phyloP scores from a whole-genome alignment of 768 basidiomycete species.

The Hemileccinum impolitum region DNA sequence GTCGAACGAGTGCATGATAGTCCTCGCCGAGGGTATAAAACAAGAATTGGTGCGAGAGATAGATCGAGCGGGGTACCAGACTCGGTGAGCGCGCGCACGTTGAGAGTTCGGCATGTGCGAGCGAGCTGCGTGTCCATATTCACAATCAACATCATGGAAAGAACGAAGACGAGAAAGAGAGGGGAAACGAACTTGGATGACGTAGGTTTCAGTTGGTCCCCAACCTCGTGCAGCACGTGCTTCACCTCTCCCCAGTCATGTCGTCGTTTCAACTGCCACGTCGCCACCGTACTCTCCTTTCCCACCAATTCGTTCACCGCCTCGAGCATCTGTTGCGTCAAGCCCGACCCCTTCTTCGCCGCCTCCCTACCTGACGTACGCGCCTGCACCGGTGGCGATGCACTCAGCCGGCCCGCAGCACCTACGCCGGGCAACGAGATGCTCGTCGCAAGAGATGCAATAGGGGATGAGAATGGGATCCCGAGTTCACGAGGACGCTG shows the following conservation, averaged over 20 bases:
- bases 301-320: slow-evolving; percentile 35
- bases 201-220: slow-evolving; percentile 4
- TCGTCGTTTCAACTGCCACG: slow-evolving; percentile 59
- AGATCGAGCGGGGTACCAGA: slow-evolving; percentile 71
- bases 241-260: slow-evolving; percentile 54
- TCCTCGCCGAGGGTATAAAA: slow-evolving; percentile 76
- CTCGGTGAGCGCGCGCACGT: slow-evolving; percentile 57
- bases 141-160: background rate
- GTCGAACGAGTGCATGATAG: slow-evolving; percentile 74
- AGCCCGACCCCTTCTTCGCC: slow-evolving; percentile 27
- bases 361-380: slow-evolving; percentile 26
- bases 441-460: slow-evolving; percentile 45
- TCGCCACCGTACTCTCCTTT: slow-evolving; percentile 48
- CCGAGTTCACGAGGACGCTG: slow-evolving; percentile 23
- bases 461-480: slow-evolving; percentile 26
- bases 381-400: slow-evolving; percentile 23
- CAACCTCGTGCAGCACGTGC: slow-evolving; percentile 15
- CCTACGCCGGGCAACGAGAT: slow-evolving; percentile 59
- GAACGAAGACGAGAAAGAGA: background rate
- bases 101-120: slow-evolving; percentile 81
- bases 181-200: slow-evolving; percentile 15
- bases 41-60: slow-evolving; percentile 81
- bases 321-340: slow-evolving; percentile 36
- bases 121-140: slow-evolving; percentile 42
- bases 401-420: slow-evolving; percentile 36